phyloP scores from a whole-genome alignment of 1,139 yeast species.

The Ogataea hybrid region DNA sequence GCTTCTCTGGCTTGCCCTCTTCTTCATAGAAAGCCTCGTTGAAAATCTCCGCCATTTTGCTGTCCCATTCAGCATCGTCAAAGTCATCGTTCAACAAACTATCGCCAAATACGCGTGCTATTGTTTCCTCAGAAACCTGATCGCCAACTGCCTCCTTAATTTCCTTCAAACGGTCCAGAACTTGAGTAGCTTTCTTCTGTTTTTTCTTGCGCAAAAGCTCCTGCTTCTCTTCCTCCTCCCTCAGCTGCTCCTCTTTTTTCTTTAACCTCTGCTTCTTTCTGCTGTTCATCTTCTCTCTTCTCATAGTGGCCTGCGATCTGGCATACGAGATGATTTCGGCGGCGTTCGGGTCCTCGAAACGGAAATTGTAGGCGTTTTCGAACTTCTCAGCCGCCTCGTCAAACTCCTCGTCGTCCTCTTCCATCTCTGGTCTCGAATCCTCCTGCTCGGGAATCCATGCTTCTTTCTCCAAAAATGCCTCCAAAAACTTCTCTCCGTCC shows the following conservation, averaged over 20 bases:
- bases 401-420: conserved; percentile 81
- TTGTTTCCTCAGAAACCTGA: conserved; percentile 62
- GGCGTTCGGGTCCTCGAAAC: conserved; percentile 89
- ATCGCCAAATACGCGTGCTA: conserved; percentile 66
- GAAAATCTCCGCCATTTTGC: conserved; percentile 79
- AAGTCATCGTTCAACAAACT: conserved; percentile 82
- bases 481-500: conserved; percentile 66
- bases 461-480: conserved; percentile 67
- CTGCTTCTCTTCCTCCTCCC: conserved; percentile 55
- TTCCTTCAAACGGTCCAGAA: conserved; percentile 71
- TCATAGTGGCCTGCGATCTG: conserved; percentile 87
- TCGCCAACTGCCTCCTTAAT: conserved; percentile 84
- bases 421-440: conserved; percentile 39
- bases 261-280: conserved; percentile 83
- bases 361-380: conserved; percentile 90
- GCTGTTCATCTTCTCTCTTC: conserved; percentile 72
- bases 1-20: conserved; percentile 48
- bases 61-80: conserved; percentile 91
- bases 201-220: conserved; percentile 70
- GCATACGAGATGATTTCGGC: conserved; percentile 96
- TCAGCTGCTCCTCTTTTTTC: conserved; percentile 52
- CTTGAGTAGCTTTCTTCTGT: conserved; percentile 70
- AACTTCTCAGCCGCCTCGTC: conserved; percentile 90
- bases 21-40: conserved; percentile 74
- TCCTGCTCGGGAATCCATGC: conserved; percentile 83